A percentile compares a stretch with the other conserved stretches of the same genome.
These are phyloP conservation scores for Harringtonia lauricola DNA, from an alignment of 2,329 filamentous ascomycete genomes.

Conservation along the genomic window DNA sequence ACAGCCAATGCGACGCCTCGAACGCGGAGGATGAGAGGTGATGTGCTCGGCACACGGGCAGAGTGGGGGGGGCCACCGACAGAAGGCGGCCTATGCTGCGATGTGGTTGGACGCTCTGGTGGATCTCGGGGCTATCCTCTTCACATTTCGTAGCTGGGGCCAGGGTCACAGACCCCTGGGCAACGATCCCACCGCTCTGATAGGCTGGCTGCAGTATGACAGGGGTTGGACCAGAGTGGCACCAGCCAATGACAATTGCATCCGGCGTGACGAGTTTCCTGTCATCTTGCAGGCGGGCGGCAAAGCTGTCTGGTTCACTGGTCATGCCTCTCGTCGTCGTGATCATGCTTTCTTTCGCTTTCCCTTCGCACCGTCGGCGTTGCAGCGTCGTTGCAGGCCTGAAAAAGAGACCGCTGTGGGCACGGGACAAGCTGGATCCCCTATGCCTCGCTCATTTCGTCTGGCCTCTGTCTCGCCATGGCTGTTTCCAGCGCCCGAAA, in stretches of 20 bases:
- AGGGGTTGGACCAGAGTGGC: background rate
- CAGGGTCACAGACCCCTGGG: conserved; percentile 12
- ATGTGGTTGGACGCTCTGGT: conserved; percentile 4
- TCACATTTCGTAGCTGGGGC: conserved; percentile 6
- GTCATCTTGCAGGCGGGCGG: conserved; percentile 29
- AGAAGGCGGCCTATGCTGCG: conserved; percentile 5
- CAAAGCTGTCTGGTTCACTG: conserved; percentile 17
- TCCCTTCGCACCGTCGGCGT: background rate
- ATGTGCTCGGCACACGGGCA: conserved; percentile 7
- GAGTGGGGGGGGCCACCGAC: background rate
- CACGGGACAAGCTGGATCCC: too few relatives aligned
- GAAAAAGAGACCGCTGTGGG: too few relatives aligned
- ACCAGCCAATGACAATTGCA: conserved; percentile 25
- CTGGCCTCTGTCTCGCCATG: too few relatives aligned
- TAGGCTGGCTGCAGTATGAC: background rate
- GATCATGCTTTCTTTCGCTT: background rate
- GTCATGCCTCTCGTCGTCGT: background rate
- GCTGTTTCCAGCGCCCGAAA: too few relatives aligned
- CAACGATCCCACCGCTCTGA: conserved; percentile 6
- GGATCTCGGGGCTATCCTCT: conserved; percentile 3
- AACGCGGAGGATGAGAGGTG: background rate
- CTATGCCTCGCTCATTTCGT: too few relatives aligned
- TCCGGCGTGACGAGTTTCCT: conserved; percentile 26
- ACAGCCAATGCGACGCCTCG: background rate
- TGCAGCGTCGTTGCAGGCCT: too few relatives aligned